phyloP scores from a whole-genome alignment of 2,329 filamentous ascomycete species.

The Bertia moriformis region DNA sequence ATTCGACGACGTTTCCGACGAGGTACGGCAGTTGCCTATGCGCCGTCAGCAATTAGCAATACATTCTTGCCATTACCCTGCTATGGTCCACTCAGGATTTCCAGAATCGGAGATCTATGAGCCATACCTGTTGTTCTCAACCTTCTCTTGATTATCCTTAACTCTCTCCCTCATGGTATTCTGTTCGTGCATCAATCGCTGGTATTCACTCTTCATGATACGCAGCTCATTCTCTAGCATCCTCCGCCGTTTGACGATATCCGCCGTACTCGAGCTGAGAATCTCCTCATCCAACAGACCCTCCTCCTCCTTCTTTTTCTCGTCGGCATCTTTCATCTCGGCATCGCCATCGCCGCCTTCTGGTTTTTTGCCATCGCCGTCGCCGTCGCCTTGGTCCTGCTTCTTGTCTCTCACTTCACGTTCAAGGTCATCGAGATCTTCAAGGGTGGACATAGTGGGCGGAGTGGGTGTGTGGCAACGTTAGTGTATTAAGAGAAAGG shows the following conservation, averaged over 20 bases:
- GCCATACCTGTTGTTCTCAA: constrained; percentile 60
- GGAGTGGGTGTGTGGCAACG: no score
- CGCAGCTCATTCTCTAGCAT: constrained; percentile 64
- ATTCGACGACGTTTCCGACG: constrained; percentile 65
- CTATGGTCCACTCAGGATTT: background rate
- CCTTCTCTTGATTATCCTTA: constrained; percentile 68
- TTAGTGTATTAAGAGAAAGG: background rate
- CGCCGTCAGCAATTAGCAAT: no score
- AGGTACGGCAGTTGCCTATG: constrained; percentile 64
- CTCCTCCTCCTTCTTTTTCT: constrained; percentile 24
- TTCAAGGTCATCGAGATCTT: constrained; percentile 59
- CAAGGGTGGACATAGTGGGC: constrained; percentile 55
- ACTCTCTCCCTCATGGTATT: constrained; percentile 65
- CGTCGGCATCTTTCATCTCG: constrained; percentile 51
- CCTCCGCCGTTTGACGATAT: constrained; percentile 57
- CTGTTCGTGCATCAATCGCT: constrained; percentile 61
- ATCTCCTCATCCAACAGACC: constrained; percentile 59
- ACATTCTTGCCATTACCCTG: no score
- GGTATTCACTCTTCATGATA: constrained; percentile 67
- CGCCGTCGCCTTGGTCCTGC: constrained; percentile 32
- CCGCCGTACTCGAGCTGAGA: constrained; percentile 57
- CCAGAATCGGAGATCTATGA: background rate
- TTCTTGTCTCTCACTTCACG: constrained; percentile 39
- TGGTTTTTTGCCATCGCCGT: constrained; percentile 38
- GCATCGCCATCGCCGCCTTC: constrained; percentile 44